Conservation (phyloP, 2,329 filamentous ascomycete genomes). For the Alternaria brassicae region DNA sequence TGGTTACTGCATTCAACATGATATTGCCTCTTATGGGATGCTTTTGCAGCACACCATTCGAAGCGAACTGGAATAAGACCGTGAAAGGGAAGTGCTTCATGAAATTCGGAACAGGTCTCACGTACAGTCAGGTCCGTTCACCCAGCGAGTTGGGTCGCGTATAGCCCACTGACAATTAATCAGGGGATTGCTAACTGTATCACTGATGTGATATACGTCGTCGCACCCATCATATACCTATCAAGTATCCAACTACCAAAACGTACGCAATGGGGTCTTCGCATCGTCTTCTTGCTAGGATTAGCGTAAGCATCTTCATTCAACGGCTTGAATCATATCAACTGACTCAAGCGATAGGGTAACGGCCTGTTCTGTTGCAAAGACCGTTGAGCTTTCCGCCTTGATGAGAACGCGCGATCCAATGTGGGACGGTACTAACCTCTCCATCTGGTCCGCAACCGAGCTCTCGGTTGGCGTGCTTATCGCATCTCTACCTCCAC, state of each 20-base stretch:
- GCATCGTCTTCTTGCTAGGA: constrained; percentile 38
- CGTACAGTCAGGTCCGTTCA: constrained; percentile 21
- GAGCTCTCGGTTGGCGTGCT: constrained; percentile 38
- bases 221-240: constrained; percentile 38
- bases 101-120: constrained; percentile 18
- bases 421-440: constrained; percentile 31
- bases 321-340: not conserved
- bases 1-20: constrained; percentile 36
- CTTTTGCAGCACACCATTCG: constrained; percentile 35
- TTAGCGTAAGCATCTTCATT: constrained; percentile 25
- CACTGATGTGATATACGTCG: constrained; percentile 38
- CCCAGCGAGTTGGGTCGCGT: not conserved
- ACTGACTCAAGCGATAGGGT: constrained; percentile 24
- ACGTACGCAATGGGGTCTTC: constrained; percentile 36
- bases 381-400: constrained; percentile 28
- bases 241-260: constrained; percentile 31
- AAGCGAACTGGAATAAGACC: constrained; percentile 36
- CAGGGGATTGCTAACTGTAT: constrained; percentile 35
- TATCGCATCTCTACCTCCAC: constrained; percentile 31
- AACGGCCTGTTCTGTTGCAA: constrained; percentile 34
- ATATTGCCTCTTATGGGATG: constrained; percentile 27
- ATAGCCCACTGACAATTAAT: not conserved
- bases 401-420: constrained; percentile 29
- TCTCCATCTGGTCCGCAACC: constrained; percentile 33
- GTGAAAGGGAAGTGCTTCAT: constrained; percentile 33